Evolutionary conservation across 2,329 filamentous ascomycete genomes (phyloP).

Genomic region (Xylaria digitata): DNA sequence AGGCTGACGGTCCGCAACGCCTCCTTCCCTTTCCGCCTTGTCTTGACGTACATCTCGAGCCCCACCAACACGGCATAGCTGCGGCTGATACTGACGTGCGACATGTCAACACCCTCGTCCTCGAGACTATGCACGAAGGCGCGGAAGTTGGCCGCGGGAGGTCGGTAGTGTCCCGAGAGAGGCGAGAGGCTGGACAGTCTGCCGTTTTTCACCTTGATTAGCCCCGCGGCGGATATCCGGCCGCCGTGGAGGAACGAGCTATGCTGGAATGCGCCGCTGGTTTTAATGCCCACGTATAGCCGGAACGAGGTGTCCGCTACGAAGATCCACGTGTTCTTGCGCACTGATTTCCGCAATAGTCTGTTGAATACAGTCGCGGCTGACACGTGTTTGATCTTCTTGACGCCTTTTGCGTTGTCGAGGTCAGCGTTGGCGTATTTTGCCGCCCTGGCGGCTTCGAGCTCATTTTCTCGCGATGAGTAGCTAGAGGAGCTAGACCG

Average conservation of each 20-base stretch:
- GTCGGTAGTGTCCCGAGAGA: constrained; percentile 83
- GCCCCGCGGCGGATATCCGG: constrained; percentile 82
- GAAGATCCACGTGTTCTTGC: constrained; percentile 94
- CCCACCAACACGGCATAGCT: constrained; percentile 86
- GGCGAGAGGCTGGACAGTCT: constrained; percentile 78
- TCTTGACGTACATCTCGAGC: constrained; percentile 81
- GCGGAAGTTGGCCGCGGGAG: constrained; percentile 83
- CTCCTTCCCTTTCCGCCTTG: constrained; percentile 72
- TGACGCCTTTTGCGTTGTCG: constrained; percentile 67
- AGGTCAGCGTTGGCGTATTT: constrained; percentile 74
- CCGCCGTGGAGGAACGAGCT: constrained; percentile 88
- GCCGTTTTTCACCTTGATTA: constrained; percentile 87
- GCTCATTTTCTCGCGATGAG: constrained; percentile 57
- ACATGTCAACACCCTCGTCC: constrained; percentile 81
- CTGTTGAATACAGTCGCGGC: constrained; percentile 81
- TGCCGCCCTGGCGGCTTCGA: constrained; percentile 69
- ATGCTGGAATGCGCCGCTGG: constrained; percentile 89
- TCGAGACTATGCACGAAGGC: constrained; percentile 81
- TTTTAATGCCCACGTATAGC: constrained; percentile 90
- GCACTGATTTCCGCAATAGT: constrained; percentile 80
- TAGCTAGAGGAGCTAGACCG: constrained; percentile 40
- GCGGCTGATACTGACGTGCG: constrained; percentile 79
- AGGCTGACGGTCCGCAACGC: constrained; percentile 62
- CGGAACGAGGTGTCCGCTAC: constrained; percentile 87
- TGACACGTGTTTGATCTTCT: constrained; percentile 70